A percentile compares a stretch with the other conserved stretches of the same genome.
Evolutionary conservation across 2,329 filamentous ascomycete species (phyloP).

Genomic region (Cordyceps militaris): DNA sequence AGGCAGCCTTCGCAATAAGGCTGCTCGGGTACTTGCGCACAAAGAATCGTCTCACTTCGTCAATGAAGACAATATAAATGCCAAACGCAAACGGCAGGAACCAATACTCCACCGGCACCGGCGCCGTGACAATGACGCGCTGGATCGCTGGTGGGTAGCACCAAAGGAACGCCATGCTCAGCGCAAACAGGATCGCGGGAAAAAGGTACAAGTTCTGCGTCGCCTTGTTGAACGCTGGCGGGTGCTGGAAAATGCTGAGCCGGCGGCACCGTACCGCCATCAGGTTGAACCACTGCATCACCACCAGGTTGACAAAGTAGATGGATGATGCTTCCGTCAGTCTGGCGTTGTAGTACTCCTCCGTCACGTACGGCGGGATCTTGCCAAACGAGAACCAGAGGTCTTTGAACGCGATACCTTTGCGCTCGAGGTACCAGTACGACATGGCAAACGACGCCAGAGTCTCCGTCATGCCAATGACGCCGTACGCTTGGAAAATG

Average conservation of each 20-base stretch:
- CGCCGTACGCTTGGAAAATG: conserved; percentile 64
- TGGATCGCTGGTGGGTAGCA: conserved; percentile 62
- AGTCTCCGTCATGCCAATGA: conserved; percentile 60
- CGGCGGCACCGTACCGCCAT: conserved; percentile 60
- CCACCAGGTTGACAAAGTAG: conserved; percentile 73
- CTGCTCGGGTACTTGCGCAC: conserved; percentile 54
- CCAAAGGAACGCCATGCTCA: conserved; percentile 64
- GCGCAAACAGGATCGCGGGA: conserved; percentile 61
- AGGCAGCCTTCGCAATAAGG: conserved; percentile 53
- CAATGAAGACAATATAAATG: conserved; percentile 47
- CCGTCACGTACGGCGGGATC: conserved; percentile 41
- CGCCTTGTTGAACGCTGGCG: conserved; percentile 55
- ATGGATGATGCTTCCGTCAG: conserved; percentile 63
- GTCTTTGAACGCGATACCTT: conserved; percentile 56
- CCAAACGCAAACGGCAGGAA: conserved; percentile 72
- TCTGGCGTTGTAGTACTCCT: conserved; percentile 46
- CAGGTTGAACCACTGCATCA: conserved; percentile 77
- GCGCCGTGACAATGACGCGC: conserved; percentile 49
- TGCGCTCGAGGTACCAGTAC: conserved; percentile 57
- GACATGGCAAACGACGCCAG: conserved; percentile 55
- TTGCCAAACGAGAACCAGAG: conserved; percentile 63
- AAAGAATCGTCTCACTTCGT: conserved; percentile 58
- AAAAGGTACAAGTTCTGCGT: conserved; percentile 65
- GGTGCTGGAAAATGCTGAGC: conserved; percentile 64
- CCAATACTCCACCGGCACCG: conserved; percentile 65